phyloP scores from a whole-genome alignment of 2,329 filamentous ascomycete species.

The Paecilomyces sp. region DNA sequence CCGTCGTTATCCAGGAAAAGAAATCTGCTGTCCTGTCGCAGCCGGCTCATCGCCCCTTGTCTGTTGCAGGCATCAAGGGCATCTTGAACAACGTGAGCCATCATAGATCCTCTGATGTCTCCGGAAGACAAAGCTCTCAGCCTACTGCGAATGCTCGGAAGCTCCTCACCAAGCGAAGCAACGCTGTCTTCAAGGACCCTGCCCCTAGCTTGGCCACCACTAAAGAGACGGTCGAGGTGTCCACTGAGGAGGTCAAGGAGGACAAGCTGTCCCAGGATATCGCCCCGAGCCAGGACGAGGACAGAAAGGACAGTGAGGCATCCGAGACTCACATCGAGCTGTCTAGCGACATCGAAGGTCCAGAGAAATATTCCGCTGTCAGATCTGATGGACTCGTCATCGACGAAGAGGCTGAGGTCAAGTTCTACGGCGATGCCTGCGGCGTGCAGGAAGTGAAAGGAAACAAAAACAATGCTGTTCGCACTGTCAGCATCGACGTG shows the following conservation, averaged over 20 bases:
- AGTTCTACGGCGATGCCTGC: constrained; percentile 18
- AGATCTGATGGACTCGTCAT: constrained; percentile 20
- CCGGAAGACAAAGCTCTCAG: constrained; percentile 24
- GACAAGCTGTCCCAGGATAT: constrained; percentile 4
- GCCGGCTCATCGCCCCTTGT: constrained; percentile 56
- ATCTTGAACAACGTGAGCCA: constrained; percentile 26
- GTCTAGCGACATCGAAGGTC: constrained; percentile 1
- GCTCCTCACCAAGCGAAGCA: constrained; percentile 45
- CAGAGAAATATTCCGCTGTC: constrained; percentile 13
- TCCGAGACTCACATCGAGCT: constrained; percentile 7
- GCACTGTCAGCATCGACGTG: constrained; percentile 3
- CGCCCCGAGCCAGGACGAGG: constrained; percentile 5
- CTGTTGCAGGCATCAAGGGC: constrained; percentile 31
- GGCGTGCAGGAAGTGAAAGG: constrained; percentile 14
- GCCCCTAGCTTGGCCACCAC: constrained; percentile 24
- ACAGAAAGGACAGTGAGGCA: constrained; percentile 3
- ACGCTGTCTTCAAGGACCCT: constrained; percentile 49
- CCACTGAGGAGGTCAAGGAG: constrained; percentile 16
- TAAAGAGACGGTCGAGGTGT: constrained; percentile 19
- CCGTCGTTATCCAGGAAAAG: constrained; percentile 22
- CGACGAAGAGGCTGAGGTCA: constrained; percentile 17
- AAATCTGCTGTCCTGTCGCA: constrained; percentile 44
- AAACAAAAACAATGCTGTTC: constrained; percentile 3
- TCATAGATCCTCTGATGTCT: constrained; percentile 22
- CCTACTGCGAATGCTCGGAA: constrained; percentile 39